A percentile compares a stretch with the other conserved stretches of the same genome.
These are phyloP conservation scores for Choanephora cucurbitarum DNA, from an alignment of 371 early-diverging fungal genomes.

Conservation along the genomic window DNA sequence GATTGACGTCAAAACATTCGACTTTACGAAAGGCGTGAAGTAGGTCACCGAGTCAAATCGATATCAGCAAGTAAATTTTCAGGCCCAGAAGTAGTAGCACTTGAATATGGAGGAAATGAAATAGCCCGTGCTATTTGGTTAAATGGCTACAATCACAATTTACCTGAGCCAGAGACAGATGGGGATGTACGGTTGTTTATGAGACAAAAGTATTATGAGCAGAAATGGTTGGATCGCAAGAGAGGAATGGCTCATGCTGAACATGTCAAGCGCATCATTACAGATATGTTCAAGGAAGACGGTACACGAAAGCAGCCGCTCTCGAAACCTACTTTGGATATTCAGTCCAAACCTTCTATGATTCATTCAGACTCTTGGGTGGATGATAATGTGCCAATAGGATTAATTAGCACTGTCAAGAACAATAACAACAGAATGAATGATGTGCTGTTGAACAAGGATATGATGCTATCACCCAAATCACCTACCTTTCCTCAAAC, in stretches of 20 bases:
- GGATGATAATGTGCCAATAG: constrained; percentile 32
- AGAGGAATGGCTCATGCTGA: constrained; percentile 28
- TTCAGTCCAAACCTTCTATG: constrained; percentile 3
- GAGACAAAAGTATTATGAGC: constrained; percentile 53
- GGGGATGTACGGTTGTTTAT: constrained; percentile 44
- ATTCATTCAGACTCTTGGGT: constrained; percentile 23
- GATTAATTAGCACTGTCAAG: constrained; percentile 20
- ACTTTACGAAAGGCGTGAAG: constrained; percentile 55
- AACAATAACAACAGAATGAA: background rate
- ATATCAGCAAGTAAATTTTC: constrained; percentile 68
- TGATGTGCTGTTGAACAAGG: constrained; percentile 18
- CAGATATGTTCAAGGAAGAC: constrained; percentile 31
- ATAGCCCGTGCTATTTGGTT: constrained; percentile 44
- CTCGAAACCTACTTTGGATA: constrained; percentile 3
- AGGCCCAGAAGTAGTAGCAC: constrained; percentile 54
- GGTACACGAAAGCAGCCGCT: constrained; percentile 4
- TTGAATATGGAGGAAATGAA: constrained; percentile 66
- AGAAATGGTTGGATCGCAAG: constrained; percentile 43
- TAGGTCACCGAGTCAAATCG: constrained; percentile 71
- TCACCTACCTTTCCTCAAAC: constrained; percentile 13
- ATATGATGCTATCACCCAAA: constrained; percentile 18
- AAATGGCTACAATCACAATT: constrained; percentile 22
- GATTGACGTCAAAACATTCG: too few species aligned
- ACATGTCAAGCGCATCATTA: constrained; percentile 27
- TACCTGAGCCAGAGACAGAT: constrained; percentile 43